Evolutionary conservation across 805 yeast species (phyloP).

Genomic region (Nadsonia fulvescens): DNA sequence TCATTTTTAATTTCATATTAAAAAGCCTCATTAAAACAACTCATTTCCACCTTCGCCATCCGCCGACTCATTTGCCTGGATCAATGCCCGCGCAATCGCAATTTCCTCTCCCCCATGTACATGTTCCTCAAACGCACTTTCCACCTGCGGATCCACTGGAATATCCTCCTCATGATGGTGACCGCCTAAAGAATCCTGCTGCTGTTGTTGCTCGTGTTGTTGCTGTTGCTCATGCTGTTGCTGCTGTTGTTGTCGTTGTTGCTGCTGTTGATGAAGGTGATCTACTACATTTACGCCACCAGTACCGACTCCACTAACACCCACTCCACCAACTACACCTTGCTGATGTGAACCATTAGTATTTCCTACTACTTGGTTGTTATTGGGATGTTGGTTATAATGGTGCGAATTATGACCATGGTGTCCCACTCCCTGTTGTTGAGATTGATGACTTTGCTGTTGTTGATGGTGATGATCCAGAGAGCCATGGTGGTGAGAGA

Average conservation of each 20-base stretch:
- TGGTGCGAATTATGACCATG: too few species aligned
- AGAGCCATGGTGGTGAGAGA: too few species aligned
- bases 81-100: slow-evolving; percentile 47
- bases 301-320: too few species aligned
- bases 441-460: too few species aligned
- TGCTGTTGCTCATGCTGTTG: slow-evolving; percentile 1
- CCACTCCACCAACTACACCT: too few species aligned
- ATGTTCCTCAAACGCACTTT: slow-evolving; percentile 25
- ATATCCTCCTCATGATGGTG: slow-evolving; percentile 17
- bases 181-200: slow-evolving; percentile 1
- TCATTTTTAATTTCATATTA: too few species aligned
- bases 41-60: slow-evolving; percentile 7
- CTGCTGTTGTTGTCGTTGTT: slow-evolving; percentile 2
- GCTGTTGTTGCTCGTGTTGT: slow-evolving; percentile 2
- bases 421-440: too few species aligned
- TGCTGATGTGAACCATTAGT: too few species aligned
- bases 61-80: slow-evolving; percentile 32
- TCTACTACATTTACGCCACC: too few species aligned
- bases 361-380: too few species aligned
- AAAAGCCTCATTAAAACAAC: too few species aligned
- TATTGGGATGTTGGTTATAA: too few species aligned
- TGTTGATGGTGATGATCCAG: slow-evolving; percentile 2
- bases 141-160: slow-evolving; percentile 44
- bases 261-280: slow-evolving; percentile 3
- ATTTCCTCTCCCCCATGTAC: slow-evolving; percentile 32